Percentiles rank a stretch among this genome's conserved stretches.
These are phyloP conservation scores for Metschnikowia cerradonensis DNA, from an alignment of 805 yeast species.

Conservation along the genomic window DNA sequence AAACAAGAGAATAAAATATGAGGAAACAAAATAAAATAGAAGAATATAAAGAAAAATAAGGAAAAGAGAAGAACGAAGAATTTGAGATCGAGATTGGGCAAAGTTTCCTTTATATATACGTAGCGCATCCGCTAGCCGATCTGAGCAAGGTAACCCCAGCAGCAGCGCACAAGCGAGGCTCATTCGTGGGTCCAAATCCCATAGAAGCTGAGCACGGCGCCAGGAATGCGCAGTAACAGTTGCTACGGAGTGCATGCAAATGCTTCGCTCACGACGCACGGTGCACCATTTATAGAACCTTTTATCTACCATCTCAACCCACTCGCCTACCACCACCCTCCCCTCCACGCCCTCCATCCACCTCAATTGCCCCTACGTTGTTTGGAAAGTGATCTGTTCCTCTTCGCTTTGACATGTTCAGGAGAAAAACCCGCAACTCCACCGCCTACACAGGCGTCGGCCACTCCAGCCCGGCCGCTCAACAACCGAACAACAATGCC, in stretches of 20 bases:
- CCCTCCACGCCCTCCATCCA: background rate
- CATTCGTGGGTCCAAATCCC: background rate
- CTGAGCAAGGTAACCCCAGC: too few species aligned
- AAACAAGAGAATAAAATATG: too few species aligned
- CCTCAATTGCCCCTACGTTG: background rate
- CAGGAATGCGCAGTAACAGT: conserved; percentile 4
- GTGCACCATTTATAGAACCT: conserved; percentile 1
- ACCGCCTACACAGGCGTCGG: conserved; percentile 44
- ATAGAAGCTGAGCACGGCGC: background rate
- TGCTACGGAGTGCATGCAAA: conserved; percentile 2
- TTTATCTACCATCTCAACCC: background rate
- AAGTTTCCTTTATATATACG: too few species aligned
- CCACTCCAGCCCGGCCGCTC: conserved; percentile 28
- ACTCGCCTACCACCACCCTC: background rate
- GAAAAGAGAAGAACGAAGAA: too few species aligned
- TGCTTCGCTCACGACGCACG: conserved; percentile 3
- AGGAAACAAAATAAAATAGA: too few species aligned
- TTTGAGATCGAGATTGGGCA: too few species aligned
- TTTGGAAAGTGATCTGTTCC: background rate
- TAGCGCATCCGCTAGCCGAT: too few species aligned
- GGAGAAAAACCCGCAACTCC: conserved; percentile 29
- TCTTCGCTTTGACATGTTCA: conserved; percentile 17
- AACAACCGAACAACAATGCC: conserved; percentile 37
- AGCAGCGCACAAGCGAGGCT: background rate
- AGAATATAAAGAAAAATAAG: too few species aligned